Evolutionary conservation across 805 yeast genomes (phyloP).

Genomic region (Wickerhamomyces rabaulensis): DNA sequence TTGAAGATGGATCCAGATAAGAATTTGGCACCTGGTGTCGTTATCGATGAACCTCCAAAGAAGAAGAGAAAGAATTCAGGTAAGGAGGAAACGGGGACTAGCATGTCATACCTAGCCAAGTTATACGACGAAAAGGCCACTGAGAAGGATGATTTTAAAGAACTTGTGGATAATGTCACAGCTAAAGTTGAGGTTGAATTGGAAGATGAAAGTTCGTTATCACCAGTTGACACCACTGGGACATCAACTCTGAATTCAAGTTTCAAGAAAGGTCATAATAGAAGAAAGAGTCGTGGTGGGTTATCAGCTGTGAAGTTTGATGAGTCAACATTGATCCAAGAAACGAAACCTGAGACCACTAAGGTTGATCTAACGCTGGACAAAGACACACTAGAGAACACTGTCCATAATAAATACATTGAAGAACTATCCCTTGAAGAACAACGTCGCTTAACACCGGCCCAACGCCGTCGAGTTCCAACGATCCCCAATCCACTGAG

Average conservation of each 20-base stretch:
- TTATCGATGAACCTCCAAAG: slow-evolving; percentile 13
- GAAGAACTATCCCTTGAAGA: neutral
- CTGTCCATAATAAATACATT: neutral
- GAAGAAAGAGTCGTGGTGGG: slow-evolving; percentile 25
- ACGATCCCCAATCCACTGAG: slow-evolving; percentile 22
- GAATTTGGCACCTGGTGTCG: slow-evolving; percentile 27
- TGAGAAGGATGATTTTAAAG: slow-evolving; percentile 12
- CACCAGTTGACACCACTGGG: slow-evolving; percentile 1
- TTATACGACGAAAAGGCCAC: slow-evolving; percentile 1
- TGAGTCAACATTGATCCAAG: slow-evolving; percentile 4
- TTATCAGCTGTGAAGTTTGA: slow-evolving; percentile 21
- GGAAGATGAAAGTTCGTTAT: slow-evolving; percentile 8
- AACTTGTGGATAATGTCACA: slow-evolving; percentile 20
- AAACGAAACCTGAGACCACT: neutral
- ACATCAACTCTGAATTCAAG: neutral
- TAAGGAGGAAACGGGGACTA: neutral
- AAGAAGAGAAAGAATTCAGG: slow-evolving; percentile 7
- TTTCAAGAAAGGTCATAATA: slow-evolving; percentile 17
- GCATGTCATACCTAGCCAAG: slow-evolving; percentile 12
- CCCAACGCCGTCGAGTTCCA: slow-evolving; percentile 24
- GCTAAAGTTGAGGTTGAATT: slow-evolving; percentile 12
- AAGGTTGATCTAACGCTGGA: neutral
- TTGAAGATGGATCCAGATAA: slow-evolving; percentile 37
- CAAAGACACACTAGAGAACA: neutral
- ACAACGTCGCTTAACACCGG: slow-evolving; percentile 12